Base-by-base conservation (phyloP, 2,329 filamentous ascomycete genomes). In the Aureobasidium leucospermi region DNA sequence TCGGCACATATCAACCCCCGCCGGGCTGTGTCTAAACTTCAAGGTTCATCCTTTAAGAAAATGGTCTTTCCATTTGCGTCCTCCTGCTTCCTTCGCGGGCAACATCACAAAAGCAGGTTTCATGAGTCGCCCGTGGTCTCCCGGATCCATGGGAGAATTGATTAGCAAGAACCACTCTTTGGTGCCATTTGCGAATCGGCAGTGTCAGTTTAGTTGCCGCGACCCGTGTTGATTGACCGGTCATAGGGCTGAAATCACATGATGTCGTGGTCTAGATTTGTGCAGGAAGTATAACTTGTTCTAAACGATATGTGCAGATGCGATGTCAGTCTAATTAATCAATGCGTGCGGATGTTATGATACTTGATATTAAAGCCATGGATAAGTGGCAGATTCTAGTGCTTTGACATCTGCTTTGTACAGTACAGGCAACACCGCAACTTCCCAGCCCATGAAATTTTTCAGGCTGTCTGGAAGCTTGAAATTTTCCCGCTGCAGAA, bases 401-500 rank as follows among this genome's bases (percentile, higher is more conserved):
- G 34, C 19, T n/a, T 48, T n/a, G n/a, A 48, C 28, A 48, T 48
- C 45, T n/a, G n/a, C 28, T 9, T 11, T 19, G 15, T 23, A 46
- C n/a, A 46, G 28, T 2, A 57, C 52, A 8, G 55, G 55, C 34
- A 62, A 42, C 7, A 62, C 34, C 8, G 61, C 61, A 0, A 59
- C 61, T 29, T 59, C 19, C 62, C 62, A 63, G 3, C 56, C 62
- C 43, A 57, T 51, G 13, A 63, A 61, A 7, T 7, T 32, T 9
- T 43, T 49, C 19, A 59, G 32, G 31, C 48, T 47, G 16, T 58
- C 58, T 15, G 62, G 62, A 34, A 63, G 36, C 9, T 53, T 32
- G 4, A n/a, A 10, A 15, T 63, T 63, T 2, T 46, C 42, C 34
- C 11, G 34, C 8, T 42, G 46, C 9, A 63, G 29, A 15, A 45